These are phyloP conservation scores for Groenewaldozyma salmanticensis DNA, from an alignment of 805 yeast genomes.

Conservation along the genomic window DNA sequence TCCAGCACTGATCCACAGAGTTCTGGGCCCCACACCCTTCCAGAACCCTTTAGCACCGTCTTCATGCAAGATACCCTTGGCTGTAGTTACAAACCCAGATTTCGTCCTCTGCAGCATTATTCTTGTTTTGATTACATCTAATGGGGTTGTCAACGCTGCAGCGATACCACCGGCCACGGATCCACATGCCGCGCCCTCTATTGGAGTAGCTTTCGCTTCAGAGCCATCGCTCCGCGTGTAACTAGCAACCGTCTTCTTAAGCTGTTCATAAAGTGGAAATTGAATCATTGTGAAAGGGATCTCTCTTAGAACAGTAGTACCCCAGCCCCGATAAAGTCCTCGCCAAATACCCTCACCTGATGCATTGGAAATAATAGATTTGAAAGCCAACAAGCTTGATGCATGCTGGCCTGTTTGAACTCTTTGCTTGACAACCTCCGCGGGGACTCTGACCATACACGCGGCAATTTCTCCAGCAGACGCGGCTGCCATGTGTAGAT, in stretches of 20 bases:
- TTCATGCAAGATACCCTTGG: constrained; percentile 45
- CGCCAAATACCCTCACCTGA: constrained; percentile 68
- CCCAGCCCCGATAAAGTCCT: constrained; percentile 90
- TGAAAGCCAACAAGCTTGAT: constrained; percentile 59
- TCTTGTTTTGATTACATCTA: constrained; percentile 90
- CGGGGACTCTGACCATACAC: constrained; percentile 90
- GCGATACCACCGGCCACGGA: constrained; percentile 92
- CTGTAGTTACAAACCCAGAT: constrained; percentile 38
- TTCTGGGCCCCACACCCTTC: constrained; percentile 88
- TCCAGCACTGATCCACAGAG: constrained; percentile 96
- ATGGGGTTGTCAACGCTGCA: constrained; percentile 89
- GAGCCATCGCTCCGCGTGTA: constrained; percentile 38
- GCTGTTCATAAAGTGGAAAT: constrained; percentile 82
- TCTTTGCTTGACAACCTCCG: constrained; percentile 91
- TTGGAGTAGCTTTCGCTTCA: constrained; percentile 43
- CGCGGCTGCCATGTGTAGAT: constrained; percentile 77
- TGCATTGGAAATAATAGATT: constrained; percentile 47
- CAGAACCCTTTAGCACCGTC: constrained; percentile 70
- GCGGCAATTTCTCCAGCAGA: constrained; percentile 89
- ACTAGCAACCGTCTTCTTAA: constrained; percentile 42
- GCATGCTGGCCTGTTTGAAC: constrained; percentile 63
- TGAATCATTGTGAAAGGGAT: constrained; percentile 95
- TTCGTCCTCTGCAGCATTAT: constrained; percentile 62
- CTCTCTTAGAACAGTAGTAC: constrained; percentile 85
- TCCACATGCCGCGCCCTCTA: constrained; percentile 82